Conservation (phyloP, 2,329 filamentous ascomycete genomes). For the Colletotrichum eremochloae region DNA sequence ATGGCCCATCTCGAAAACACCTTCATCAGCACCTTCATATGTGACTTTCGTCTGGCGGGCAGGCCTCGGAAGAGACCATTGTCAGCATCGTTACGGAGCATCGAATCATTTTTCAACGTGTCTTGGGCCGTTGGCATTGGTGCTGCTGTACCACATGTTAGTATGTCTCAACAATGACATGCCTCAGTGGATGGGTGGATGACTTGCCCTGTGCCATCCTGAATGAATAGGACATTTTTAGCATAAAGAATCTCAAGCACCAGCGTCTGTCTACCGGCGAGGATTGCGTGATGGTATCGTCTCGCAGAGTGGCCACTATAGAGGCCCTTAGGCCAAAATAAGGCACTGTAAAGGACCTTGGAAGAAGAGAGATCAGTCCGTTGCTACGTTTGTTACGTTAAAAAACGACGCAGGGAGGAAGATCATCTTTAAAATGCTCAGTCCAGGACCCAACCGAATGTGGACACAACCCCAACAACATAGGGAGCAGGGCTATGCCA, state of each 20-base stretch:
- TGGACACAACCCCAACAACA: conserved; percentile 25
- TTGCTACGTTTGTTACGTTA: neutral
- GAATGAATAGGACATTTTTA: conserved; percentile 14
- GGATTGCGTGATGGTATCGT: neutral
- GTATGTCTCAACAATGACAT: neutral
- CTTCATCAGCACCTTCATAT: conserved; percentile 16
- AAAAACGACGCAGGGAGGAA: conserved; percentile 1
- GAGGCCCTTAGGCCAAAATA: neutral
- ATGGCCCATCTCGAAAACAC: conserved; percentile 46
- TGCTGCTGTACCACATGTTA: neutral
- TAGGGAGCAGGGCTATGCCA: conserved; percentile 5
- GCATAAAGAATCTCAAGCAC: neutral
- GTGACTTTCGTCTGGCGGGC: neutral
- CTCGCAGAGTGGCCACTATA: neutral
- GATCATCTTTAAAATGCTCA: conserved; percentile 28
- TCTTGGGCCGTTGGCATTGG: conserved; percentile 6
- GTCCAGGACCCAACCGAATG: neutral
- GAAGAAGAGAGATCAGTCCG: neutral
- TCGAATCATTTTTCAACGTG: conserved; percentile 25
- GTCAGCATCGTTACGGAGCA: conserved; percentile 24
- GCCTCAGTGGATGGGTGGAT: neutral
- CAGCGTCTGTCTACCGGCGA: neutral
- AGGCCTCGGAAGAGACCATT: conserved; percentile 31
- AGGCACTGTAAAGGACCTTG: neutral
- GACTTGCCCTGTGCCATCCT: conserved; percentile 8